Percentiles rank a stretch among this genome's conserved stretches.
phyloP scores from a whole-genome alignment of 345 rosid species.

The Corchorus olitorius region DNA sequence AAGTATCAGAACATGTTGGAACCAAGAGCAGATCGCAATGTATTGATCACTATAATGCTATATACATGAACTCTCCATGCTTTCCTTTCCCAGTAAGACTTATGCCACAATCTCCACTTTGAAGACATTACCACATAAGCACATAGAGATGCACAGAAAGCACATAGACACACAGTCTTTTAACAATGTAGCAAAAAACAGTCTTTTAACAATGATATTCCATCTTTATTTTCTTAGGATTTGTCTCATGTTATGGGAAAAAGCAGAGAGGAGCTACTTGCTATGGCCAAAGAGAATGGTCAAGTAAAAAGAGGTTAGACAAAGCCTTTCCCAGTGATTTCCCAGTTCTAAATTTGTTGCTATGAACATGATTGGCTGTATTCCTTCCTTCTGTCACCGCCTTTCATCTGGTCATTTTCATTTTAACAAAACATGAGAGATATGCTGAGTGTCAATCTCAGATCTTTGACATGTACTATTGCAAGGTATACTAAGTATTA shows the following conservation, averaged over 20 bases:
- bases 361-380: background rate
- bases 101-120: conserved; percentile 9
- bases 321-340: background rate
- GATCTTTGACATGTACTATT: background rate
- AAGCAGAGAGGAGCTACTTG: conserved; percentile 89
- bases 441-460: background rate
- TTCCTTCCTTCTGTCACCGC: background rate
- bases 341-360: background rate
- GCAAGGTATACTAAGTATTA: conserved; percentile 15
- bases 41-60: conserved; percentile 68
- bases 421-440: background rate
- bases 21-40: conserved; percentile 78
- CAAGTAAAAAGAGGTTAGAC: conserved; percentile 60
- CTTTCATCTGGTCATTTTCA: background rate
- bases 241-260: conserved; percentile 87
- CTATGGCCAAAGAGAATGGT: conserved; percentile 62
- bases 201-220: background rate
- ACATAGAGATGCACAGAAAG: background rate
- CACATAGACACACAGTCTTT: background rate
- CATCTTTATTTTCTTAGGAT: conserved; percentile 47
- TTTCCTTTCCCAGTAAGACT: conserved; percentile 87
- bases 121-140: background rate
- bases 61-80: conserved; percentile 80
- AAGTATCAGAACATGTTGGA: conserved; percentile 91
- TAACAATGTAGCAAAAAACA: conserved; percentile 5